Base-by-base conservation (phyloP, 768 basidiomycete species). In the Lactarius hatsudake region DNA sequence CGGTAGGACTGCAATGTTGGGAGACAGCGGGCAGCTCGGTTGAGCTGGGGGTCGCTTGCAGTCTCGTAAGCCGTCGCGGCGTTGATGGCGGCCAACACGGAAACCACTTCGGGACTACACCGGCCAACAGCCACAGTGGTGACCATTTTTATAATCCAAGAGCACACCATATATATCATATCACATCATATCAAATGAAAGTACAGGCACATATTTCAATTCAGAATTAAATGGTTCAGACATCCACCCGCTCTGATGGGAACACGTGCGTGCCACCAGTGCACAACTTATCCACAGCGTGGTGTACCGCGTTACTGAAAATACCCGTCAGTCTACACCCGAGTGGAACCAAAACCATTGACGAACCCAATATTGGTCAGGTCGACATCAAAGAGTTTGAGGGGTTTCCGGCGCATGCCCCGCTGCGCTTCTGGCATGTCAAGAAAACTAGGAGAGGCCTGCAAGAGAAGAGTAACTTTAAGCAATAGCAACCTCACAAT, bases 41-140 rank as follows among this genome's bases (percentile, higher is more conserved):
- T 66, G 69, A 71, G 64, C 62, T 69, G 68, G 68, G 61, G 42
- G 67, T 62, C 68, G 64, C 55, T 61, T 63, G 62, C 43, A 59
- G 59, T 68, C 68, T 69, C 68, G 70, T 66, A 66, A 71, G 59
- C 61, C 45, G 69, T 68, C 40, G 66, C 58, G 64, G 59, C 30
- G 62, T 69, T 71, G 70, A 71, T 71, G 70, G 67, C 62, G 60
- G 68, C 34, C 63, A 58, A 69, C 61, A 55, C 55, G 59, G 61
- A 59, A 61, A 42, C 56, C 40, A 18, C 38, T 61, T 68, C 56
- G 51, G 57, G 34, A 20, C 23, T 3, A 40, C 65, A 60, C 65
- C 62, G 62, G 65, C 60, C 23, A 62, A 54, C 63, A 59, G 60
- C 61, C 67, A 34, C 55, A 42, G 38, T 30, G 5, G 36, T 18